Percentiles rank a stretch among this genome's conserved stretches.
Evolutionary conservation across 148 eudicot genomes (phyloP).

Genomic region (Rhododendron ovatum): DNA sequence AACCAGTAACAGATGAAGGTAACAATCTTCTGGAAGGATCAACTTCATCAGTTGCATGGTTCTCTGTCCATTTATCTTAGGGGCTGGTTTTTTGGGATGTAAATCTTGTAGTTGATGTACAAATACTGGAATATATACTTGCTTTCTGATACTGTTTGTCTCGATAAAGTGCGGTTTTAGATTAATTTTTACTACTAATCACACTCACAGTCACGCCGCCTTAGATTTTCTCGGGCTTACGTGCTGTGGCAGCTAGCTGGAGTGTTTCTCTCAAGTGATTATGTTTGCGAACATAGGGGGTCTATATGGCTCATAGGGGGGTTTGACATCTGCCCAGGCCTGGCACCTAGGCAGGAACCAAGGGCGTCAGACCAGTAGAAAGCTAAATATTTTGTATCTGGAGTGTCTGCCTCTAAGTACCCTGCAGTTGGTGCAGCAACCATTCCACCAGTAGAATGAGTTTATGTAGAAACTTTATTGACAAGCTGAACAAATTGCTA

Average conservation of each 20-base stretch:
- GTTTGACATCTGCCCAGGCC: background rate
- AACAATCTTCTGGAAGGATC: background rate
- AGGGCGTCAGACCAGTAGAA: background rate
- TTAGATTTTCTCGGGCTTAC: background rate
- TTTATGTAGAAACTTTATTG: background rate
- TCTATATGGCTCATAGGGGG: background rate
- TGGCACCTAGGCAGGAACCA: background rate
- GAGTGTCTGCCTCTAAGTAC: background rate
- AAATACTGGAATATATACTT: background rate
- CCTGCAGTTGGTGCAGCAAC: background rate
- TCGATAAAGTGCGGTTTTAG: background rate
- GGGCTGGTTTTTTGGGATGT: background rate
- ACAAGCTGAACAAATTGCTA: background rate
- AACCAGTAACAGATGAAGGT: slow-evolving; percentile 81
- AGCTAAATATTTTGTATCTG: background rate
- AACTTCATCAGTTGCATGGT: background rate
- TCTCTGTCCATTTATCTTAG: background rate
- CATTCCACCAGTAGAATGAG: background rate
- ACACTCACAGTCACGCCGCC: background rate
- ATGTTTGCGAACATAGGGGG: background rate
- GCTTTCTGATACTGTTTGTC: background rate
- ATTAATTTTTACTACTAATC: background rate
- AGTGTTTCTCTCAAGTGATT: background rate
- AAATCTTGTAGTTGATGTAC: background rate
- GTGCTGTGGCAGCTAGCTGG: background rate